Evolutionary conservation across 768 basidiomycete genomes (phyloP), one percentile per base, ranked within the genome.

Genomic region (Agrocybe pediades): DNA sequence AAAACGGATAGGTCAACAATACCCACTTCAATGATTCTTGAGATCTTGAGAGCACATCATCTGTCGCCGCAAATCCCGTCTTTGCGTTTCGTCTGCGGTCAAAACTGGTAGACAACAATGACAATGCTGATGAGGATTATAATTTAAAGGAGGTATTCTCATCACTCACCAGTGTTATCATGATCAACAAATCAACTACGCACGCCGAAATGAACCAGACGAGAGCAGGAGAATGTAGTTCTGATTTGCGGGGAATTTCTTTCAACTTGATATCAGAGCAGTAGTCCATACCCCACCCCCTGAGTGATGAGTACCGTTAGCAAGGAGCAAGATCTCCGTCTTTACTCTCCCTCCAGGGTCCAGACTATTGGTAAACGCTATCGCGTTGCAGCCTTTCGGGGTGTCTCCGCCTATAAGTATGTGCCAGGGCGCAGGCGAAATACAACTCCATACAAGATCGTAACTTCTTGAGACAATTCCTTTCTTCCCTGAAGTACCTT

Each of bases 261-360:
- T 70, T 70, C 20, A 80, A 51, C 26, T 68, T 59, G 0, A 67
- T 56, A 79, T 64, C 29, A 64, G 64, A 15, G 65, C 62, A 0
- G 69, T 66, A 4, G 76, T 72, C 74, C 76, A 80, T n/a, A 73
- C 56, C 6, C 75, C 77, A 4, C 77, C 77, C 29, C 63, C 77
- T 77, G 41, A 23, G 15, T 16, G 30, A 21, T 7, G 2, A 19
- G 30, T 8, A n/a, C 45, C 25, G 49, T 13, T 41, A 53, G 23
- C 40, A 9, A 24, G 24, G 27, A 17, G n/a, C n/a, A n/a, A n/a
- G n/a, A n/a, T n/a, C n/a, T n/a, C n/a, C n/a, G n/a, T n/a, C n/a
- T n/a, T n/a, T n/a, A n/a, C n/a, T n/a, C n/a, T n/a, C n/a, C n/a
- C n/a, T n/a, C n/a, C n/a, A n/a, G n/a, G n/a, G n/a, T n/a, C n/a